phyloP scores from a whole-genome alignment of 2,329 filamentous ascomycete species.

The Fusarium sarcochroum region DNA sequence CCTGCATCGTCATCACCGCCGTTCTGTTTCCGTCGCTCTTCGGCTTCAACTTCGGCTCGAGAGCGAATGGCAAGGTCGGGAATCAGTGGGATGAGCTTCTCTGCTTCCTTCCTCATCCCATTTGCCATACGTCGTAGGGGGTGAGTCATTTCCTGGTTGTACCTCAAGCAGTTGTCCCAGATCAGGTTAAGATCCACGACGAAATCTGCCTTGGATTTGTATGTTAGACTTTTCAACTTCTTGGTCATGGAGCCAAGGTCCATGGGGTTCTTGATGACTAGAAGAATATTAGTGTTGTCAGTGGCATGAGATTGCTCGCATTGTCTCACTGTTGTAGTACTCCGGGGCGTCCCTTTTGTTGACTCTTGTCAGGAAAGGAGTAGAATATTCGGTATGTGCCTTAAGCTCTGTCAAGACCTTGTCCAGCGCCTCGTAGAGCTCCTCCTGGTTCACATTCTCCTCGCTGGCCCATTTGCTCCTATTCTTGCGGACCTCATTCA shows the following conservation, averaged over 20 bases:
- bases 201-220: constrained; percentile 94
- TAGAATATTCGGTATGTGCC: constrained; percentile 96
- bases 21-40: constrained; percentile 86
- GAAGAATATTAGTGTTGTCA: constrained; percentile 43
- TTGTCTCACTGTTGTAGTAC: constrained; percentile 85
- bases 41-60: constrained; percentile 92
- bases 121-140: constrained; percentile 92
- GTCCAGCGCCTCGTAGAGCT: constrained; percentile 95
- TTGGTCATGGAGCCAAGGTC: constrained; percentile 98
- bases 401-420: constrained; percentile 98
- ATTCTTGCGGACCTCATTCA: constrained; percentile 98
- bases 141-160: constrained; percentile 91
- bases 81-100: constrained; percentile 95
- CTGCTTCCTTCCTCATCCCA: constrained; percentile 96
- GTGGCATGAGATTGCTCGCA: neutral
- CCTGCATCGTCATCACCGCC: constrained; percentile 85
- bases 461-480: constrained; percentile 99
- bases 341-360: constrained; percentile 98
- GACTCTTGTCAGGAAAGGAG: constrained; percentile 93
- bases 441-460: constrained; percentile 96
- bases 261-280: constrained; percentile 97
- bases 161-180: constrained; percentile 96
- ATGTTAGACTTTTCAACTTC: constrained; percentile 85
- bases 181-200: constrained; percentile 94
- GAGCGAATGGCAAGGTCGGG: constrained; percentile 92